Evolutionary conservation across 768 basidiomycete genomes (phyloP), one percentile per base, ranked within the genome.

Genomic region (Cystobasidiopsis lactophilus): DNA sequence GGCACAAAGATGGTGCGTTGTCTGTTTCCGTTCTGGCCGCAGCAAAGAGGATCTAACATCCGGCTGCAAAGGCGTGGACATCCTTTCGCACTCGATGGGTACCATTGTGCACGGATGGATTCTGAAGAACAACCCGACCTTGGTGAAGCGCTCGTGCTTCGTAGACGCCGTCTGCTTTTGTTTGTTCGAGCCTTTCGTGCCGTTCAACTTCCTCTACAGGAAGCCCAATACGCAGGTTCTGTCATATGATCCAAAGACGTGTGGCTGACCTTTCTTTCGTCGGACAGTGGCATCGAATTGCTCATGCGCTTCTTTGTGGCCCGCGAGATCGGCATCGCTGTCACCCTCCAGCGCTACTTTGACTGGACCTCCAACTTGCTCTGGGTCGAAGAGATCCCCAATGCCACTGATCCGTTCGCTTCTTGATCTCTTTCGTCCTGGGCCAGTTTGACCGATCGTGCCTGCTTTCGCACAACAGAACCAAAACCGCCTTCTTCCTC

Each of bases 201-300:
- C 86, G 65, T 82, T 81, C 68, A 86, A 85, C 63, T 91, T 91
- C 67, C 70, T 88, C 50, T 91, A 89, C 65, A 72, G 76, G 13
- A 45, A 33, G 24, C 53, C 58, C 14, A 29, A 38, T 26, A 53
- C 51, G 23, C 5, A 29, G 21, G 14, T 21, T 19, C 41, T 43
- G 23, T 53, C 54, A 1, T 33, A 16, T n/a, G n/a, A 23, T 9
- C 14, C 18, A 23, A 40, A 7, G 7, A 51, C 19, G 39, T 19
- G 50, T 50, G 24, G 18, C 5, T 30, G 47, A 10, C 47, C 21
- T 26, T 49, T 29, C 24, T 47, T 33, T 49, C 52, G 46, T 24
- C 58, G 35, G 41, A 43, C 26, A 51, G 85, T 82, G 82, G 77
- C 4, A 66, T 83, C 38, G 79, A 89, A 55, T 69, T 85, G 14